Base-by-base conservation (phyloP, 164 flowering plant species). In the Amborella trichopoda region DNA sequence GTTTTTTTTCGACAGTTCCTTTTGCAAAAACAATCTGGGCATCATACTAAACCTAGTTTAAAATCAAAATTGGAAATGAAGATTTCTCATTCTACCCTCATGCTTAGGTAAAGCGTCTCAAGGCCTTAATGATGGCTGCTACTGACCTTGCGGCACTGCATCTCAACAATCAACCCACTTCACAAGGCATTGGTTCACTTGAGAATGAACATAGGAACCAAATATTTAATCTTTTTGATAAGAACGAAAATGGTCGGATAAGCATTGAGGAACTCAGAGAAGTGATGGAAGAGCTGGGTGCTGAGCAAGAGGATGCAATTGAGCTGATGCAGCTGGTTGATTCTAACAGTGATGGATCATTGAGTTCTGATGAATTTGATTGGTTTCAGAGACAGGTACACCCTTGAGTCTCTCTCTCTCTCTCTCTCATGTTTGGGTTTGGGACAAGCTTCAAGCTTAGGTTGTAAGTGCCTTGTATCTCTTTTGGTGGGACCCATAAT, bases 261-360 rank as follows among this genome's bases (percentile, higher is more conserved):
- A 91, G 94, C 67, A 77, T 86, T 40, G 98, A 83, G 52, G 98
- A 91, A 51, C 89, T 91, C 48, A 76, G 40, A 65, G 94, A 91
- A 58, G 93, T 83, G 34, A 81, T 91, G 94, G 93, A 81, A 66
- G 98, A 91, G 67, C 85, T 90, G 40, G 95, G 95, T 45, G 98
- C 95, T 26, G 74, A 79, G 37, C 80, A 86, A 14, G 83, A 83
- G 51, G 95, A 90, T 72, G 94, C 95, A 4, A 56, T 63, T 52
- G 83, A 86, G 65, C 81, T 90, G 86, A 90, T 90, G 98, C 79
- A 72, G 54, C 77, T 86, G 37, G 83, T 90, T 46, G 95, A 90
- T 66, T 63, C 89, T 21, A 86, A 90, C 44, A 86, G 83, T 59
- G 98, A 90, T 58, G 98, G 98, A 34, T 83, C 85, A 46, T 66